These are phyloP conservation scores for Cyclocybe aegerita DNA, from an alignment of 768 basidiomycete species.

Conservation along the genomic window DNA sequence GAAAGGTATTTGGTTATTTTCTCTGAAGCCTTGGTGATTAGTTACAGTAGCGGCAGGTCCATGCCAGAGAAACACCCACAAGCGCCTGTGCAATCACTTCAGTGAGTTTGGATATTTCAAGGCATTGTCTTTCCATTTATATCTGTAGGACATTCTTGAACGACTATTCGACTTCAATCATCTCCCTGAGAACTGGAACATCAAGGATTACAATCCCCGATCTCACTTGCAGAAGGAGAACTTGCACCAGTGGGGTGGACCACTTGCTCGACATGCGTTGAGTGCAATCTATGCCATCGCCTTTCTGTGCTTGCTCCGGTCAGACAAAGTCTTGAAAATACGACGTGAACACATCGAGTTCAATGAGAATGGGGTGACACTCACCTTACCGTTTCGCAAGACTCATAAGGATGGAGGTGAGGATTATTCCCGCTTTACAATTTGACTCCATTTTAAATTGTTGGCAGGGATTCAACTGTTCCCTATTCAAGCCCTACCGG, in stretches of 20 bases:
- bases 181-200: conserved; percentile 2
- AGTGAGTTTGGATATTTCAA: conserved; percentile 1
- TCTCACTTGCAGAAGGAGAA: conserved; percentile 1
- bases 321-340: too few relatives aligned
- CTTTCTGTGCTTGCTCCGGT: too few relatives aligned
- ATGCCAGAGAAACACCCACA: conserved; percentile 11
- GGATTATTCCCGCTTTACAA: background rate
- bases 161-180: conserved; percentile 14
- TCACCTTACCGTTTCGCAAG: too few relatives aligned
- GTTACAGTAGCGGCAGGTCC: too few relatives aligned
- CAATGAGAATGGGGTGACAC: too few relatives aligned
- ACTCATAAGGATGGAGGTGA: too few relatives aligned
- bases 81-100: conserved; percentile 14
- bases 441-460: background rate
- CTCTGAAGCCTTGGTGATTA: background rate
- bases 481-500: conserved; percentile 14
- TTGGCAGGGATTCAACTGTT: conserved; percentile 18
- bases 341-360: too few relatives aligned
- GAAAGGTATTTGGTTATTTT: conserved; percentile 1
- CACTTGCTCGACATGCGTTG: conserved; percentile 21
- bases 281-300: conserved; percentile 30
- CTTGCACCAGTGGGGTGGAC: conserved; percentile 28
- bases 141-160: conserved; percentile 5
- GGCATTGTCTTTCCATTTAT: background rate
- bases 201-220: background rate